phyloP scores from a whole-genome alignment of 1,139 yeast genomes.

The Geotrichum restrictum region DNA sequence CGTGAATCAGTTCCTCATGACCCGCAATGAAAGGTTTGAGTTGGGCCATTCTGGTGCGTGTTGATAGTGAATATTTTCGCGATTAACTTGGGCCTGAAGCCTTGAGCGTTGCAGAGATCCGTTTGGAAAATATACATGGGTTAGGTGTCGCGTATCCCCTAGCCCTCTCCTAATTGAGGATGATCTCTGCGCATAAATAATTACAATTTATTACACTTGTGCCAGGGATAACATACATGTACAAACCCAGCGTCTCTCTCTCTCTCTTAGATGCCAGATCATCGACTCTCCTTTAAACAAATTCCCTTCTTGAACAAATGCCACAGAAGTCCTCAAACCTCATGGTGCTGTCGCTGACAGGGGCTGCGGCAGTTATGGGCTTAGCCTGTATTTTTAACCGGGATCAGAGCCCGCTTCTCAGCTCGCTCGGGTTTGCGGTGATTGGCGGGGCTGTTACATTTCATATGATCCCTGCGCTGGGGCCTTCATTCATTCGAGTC shows the following conservation, averaged over 20 bases:
- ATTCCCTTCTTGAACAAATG: no score
- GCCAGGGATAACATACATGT: no score
- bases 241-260: no score
- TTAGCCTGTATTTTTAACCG: slow-evolving; percentile 26
- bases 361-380: slow-evolving; percentile 19
- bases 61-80: no score
- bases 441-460: slow-evolving; percentile 61
- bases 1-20: slow-evolving; percentile 88
- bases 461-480: slow-evolving; percentile 61
- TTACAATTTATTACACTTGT: no score
- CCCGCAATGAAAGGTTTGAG: slow-evolving; percentile 76
- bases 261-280: no score
- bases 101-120: no score
- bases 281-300: no score
- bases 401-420: slow-evolving; percentile 30
- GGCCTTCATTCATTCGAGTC: slow-evolving; percentile 62
- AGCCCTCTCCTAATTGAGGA: no score
- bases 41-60: slow-evolving; percentile 16
- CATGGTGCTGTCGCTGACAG: slow-evolving; percentile 4
- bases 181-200: no score
- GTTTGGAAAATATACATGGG: neutral
- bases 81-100: no score
- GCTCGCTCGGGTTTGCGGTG: slow-evolving; percentile 55
- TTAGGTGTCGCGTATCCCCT: neutral
- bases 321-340: no score